Percentiles rank a stretch among this genome's conserved stretches.
phyloP scores from a whole-genome alignment of 2,329 filamentous ascomycete genomes.

The Apiospora pterosperma region DNA sequence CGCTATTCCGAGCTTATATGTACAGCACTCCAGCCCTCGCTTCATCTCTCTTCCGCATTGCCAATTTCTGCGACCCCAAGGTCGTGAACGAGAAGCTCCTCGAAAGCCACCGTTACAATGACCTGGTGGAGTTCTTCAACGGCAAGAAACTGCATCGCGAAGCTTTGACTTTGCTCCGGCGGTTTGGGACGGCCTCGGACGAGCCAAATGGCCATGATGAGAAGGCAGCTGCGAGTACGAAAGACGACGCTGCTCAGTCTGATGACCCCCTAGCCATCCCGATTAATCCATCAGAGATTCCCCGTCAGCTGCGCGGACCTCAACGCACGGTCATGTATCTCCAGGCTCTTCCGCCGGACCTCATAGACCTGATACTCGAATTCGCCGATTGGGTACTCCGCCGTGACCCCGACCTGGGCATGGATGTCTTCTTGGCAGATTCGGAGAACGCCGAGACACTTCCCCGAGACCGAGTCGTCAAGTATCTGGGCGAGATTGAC shows the following conservation, averaged over 20 bases:
- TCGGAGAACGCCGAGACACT: constrained; percentile 92
- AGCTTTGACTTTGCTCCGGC: constrained; percentile 76
- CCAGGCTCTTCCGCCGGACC: constrained; percentile 81
- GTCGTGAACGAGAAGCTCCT: constrained; percentile 92
- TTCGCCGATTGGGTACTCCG: constrained; percentile 86
- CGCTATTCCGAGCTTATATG: constrained; percentile 93
- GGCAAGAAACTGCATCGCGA: constrained; percentile 91
- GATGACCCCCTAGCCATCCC: constrained; percentile 14
- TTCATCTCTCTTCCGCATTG: constrained; percentile 86
- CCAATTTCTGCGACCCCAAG: constrained; percentile 94
- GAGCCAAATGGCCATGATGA: constrained; percentile 34
- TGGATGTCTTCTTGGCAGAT: constrained; percentile 92
- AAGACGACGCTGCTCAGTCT: constrained; percentile 14
- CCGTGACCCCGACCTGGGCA: constrained; percentile 68
- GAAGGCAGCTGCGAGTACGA: constrained; percentile 21
- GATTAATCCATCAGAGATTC: constrained; percentile 15
- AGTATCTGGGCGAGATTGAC: constrained; percentile 71
- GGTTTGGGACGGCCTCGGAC: constrained; percentile 57
- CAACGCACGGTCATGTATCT: constrained; percentile 83
- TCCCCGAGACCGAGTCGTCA: constrained; percentile 70
- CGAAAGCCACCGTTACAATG: constrained; percentile 83
- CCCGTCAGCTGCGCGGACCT: constrained; percentile 66
- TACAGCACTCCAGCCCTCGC: constrained; percentile 81
- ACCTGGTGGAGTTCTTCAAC: constrained; percentile 95
- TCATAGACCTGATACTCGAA: constrained; percentile 87